Evolutionary conservation across 345 rosid species (phyloP), one percentile per base, ranked within the genome.

Genomic region (Rhizophora apiculata): DNA sequence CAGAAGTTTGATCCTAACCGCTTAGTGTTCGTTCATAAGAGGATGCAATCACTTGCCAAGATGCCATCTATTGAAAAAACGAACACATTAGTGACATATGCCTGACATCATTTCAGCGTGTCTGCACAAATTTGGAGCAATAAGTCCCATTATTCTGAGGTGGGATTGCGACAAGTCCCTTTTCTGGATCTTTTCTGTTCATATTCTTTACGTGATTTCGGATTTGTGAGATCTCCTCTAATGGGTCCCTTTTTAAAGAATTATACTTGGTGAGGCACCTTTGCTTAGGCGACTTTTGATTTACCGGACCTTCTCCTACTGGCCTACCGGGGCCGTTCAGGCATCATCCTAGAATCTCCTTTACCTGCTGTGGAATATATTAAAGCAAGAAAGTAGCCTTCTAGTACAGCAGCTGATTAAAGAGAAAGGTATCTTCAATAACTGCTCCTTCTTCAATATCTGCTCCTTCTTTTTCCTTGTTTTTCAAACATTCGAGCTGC

Each of bases 271-370:
- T 82, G 82, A 76, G 74, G 78, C 84, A 86, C 74, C 87, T 83
- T 81, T 81, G 79, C 85, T 86, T 82, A 72, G 73, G 68, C 72
- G 84, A 78, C 89, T 80, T 83, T 83, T 71, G 85, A 83, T 83
- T 73, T 81, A 75, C 79, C 52, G 74, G 86, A 78, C 85, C 85
- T 85, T 82, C 85, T 79, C 70, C 77, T 77, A 72, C 80, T 62
- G 74, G 71, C 69, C 79, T 68, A 57, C 24, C 74, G 20, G 69
- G 84, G 84, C 61, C 71, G 65, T 32, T 56, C 68, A 46, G 83
- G 85, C 91, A 84, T 86, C 84, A 82, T 86, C 85, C 90, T 80
- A 74, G 91, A 88, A 88, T 90, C 93, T 81, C 81, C 87, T 88
- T 90, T 88, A 65, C 80, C 67, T 64, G 77, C 64, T 72, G n/a